Base-by-base conservation (phyloP, 1,139 yeast species). In the Magnusiomyces sp. region DNA sequence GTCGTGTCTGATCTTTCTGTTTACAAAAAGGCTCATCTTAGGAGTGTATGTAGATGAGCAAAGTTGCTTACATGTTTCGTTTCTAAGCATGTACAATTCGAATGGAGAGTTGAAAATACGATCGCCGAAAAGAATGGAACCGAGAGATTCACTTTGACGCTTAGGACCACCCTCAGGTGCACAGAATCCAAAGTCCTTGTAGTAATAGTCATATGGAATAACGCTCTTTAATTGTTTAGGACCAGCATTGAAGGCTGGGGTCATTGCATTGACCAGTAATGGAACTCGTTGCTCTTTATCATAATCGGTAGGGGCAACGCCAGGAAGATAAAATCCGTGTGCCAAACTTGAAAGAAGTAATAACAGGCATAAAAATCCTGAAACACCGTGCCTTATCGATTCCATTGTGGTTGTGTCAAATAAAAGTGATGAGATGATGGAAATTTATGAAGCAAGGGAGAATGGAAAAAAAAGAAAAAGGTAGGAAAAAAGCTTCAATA, bases 71-170 rank as follows among this genome's bases (percentile, higher is more conserved):
- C 98, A 92, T 10, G 73, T 64, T 59, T 77, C 76, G 55, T 84
- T 76, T 65, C 86, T 76, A 58, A 85, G 73, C 95, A 92, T 86
- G 46, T 76, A 73, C 57, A 92, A 71, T 51, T 83, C 77, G 62
- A 86, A 88, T 2, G 97, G 97, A 7, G 97, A 88, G 63, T 87
- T 83, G 73, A 86, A 89, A 56, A 92, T 89, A 63, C 98, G 77
- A 68, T 92, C 98, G 54, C 99, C 98, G 67, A 94, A 89, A 52
- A 92, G 75, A 56, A 92, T 83, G 1, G 97, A 83, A 6, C 99
- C 99, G 49, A 92, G 74, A 11, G 95, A 83, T 68, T 90, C 97
- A 59, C 88, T 80, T 66, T 88, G 95, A 58, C 83, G 82, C 58
- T 74, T 72, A 16, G 83, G 79, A 0, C 67, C 69, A 33, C 74